A percentile compares a stretch with the other conserved stretches of the same genome.
Evolutionary conservation across 805 yeast genomes (phyloP).

Genomic region (Candida saitoana): DNA sequence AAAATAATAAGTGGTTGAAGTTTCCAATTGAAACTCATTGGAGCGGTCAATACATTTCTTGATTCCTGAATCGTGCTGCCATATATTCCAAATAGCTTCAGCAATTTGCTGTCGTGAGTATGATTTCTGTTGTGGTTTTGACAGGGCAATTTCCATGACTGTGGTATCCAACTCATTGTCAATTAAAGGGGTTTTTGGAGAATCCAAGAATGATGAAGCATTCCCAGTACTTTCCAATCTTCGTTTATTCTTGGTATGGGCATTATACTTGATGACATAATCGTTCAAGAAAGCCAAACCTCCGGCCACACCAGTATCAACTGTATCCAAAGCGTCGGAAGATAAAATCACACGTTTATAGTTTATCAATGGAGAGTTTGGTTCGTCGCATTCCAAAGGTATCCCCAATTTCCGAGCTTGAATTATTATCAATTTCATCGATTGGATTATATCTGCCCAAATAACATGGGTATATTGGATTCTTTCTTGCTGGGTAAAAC

Average conservation of each 20-base stretch:
- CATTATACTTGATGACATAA: conserved; percentile 59
- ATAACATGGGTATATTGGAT: conserved; percentile 78
- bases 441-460: conserved; percentile 87
- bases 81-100: conserved; percentile 59
- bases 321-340: conserved; percentile 55
- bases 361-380: conserved; percentile 40
- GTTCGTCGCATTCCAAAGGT: conserved; percentile 59
- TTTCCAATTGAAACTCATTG: conserved; percentile 81
- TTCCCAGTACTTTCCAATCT: conserved; percentile 52
- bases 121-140: conserved; percentile 11
- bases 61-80: conserved; percentile 71
- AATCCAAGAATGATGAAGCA: conserved; percentile 20
- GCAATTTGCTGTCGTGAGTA: conserved; percentile 55
- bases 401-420: conserved; percentile 69
- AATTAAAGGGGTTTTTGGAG: conserved; percentile 2
- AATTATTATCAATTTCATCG: conserved; percentile 72
- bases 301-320: conserved; percentile 66
- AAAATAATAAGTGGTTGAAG: conserved; percentile 78
- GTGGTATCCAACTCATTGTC: conserved; percentile 9
- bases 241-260: conserved; percentile 49
- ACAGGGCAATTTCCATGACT: conserved; percentile 1
- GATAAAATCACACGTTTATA: conserved; percentile 50
- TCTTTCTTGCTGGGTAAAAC: conserved; percentile 77
- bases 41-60: conserved; percentile 52
- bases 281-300: conserved; percentile 60